Evolutionary conservation across 495 filamentous ascomycete genomes (phyloP), one percentile per base, ranked within the genome.

Genomic region (Xylaria intraflava): DNA sequence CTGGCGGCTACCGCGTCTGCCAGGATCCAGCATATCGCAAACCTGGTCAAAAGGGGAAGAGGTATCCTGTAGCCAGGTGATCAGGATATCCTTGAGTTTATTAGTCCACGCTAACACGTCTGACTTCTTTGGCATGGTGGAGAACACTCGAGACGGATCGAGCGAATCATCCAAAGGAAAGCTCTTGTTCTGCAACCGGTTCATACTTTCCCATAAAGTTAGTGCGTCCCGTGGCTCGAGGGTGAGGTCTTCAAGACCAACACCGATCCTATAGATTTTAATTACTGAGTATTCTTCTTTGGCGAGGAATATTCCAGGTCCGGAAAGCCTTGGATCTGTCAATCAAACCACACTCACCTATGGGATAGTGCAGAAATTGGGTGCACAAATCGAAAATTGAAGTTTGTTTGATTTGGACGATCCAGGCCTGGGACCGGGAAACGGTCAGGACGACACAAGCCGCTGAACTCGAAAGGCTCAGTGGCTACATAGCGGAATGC

Each of bases 211-310:
- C 79, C 84, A 90, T 1, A 92, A 69, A 2, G 57, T 72, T 2
- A 82, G 67, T 53, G 86, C 89, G 59, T 92, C 87, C 14, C 84
- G 71, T 3, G 86, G 78, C 63, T 90, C 88, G 3, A 90, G 65
- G 38, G 71, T 75, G 2, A 89, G 65, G 62, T 90, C 88, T 27
- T 59, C 56, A 9, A 69, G 51, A 8, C 57, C 58, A 76, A 76
- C 12, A 76, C 81, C 41, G 85, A 80, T 11, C 78, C 81, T 55
- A 78, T 72, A 27, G 11, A 11, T 12, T 30, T 9, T 14, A 35
- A 45, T 35, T 12, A 54, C 26, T 47, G 10, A 45, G 20, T 31
- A 36, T 44, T 1, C 8, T 1, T 19, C 11, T 7, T 24, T 16
- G 17, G 7, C 16, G 5, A 12, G 10, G 31, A 19, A 40, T 2